Evolutionary conservation across 257 asterid species (phyloP).

Genomic region (Prunella vulgaris): DNA sequence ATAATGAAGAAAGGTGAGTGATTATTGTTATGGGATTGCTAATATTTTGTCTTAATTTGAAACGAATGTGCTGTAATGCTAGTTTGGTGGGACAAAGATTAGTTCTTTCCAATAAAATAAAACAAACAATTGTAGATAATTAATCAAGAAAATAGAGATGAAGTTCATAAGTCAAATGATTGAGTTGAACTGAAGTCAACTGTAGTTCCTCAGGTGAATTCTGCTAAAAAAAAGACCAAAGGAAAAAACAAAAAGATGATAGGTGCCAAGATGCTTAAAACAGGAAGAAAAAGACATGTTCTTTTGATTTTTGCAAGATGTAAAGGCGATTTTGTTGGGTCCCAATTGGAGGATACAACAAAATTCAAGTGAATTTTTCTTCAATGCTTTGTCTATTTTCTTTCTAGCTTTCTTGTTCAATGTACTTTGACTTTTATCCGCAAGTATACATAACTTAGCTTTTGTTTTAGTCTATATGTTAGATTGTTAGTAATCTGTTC

Average conservation of each 20-base stretch:
- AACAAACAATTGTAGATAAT: constrained; percentile 10
- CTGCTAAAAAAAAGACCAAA: constrained; percentile 7
- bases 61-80: too few relatives aligned
- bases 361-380: not conserved
- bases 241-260: constrained; percentile 7
- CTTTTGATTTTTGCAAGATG: not conserved
- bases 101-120: not conserved
- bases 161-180: not conserved
- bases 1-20: constrained; percentile 74
- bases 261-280: constrained; percentile 10
- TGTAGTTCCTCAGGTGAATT: not conserved
- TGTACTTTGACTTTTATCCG: not conserved
- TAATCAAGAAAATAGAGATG: not conserved
- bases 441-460: not conserved
- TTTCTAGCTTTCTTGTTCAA: too few relatives aligned
- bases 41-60: too few relatives aligned
- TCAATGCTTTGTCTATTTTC: not conserved
- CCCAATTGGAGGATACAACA: constrained; percentile 8
- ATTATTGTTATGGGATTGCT: not conserved
- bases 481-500: too few relatives aligned
- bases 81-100: not conserved
- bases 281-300: constrained; percentile 8
- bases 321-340: not conserved
- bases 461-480: not conserved
- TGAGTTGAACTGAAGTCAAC: constrained; percentile 25